phyloP scores from a whole-genome alignment of 148 eudicot species.

The Rhododendron molle region DNA sequence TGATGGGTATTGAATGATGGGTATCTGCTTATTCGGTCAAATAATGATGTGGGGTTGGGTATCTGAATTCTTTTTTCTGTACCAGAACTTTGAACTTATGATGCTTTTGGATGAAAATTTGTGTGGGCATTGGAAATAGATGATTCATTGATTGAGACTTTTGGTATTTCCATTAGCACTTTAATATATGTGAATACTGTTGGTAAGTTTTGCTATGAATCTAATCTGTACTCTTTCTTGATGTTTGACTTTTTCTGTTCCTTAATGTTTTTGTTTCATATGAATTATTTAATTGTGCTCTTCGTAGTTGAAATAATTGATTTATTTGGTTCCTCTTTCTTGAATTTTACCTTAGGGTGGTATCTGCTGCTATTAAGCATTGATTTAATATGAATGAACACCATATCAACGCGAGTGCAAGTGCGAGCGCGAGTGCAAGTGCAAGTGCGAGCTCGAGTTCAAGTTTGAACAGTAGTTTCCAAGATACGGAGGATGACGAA shows the following conservation, averaged over 20 bases:
- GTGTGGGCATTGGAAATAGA: background rate
- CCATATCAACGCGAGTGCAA: constrained; percentile 37
- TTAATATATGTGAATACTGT: background rate
- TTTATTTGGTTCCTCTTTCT: background rate
- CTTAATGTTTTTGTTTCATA: background rate
- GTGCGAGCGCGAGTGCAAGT: constrained; percentile 37
- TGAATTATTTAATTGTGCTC: background rate
- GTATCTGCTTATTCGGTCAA: background rate
- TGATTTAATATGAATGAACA: constrained; percentile 31
- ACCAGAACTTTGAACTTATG: background rate
- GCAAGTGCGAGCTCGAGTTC: constrained; percentile 60
- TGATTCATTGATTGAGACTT: background rate
- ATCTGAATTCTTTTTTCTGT: background rate
- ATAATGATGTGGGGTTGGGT: background rate
- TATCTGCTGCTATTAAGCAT: background rate
- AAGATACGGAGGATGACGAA: constrained; percentile 66
- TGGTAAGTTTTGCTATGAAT: background rate
- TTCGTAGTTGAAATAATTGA: constrained; percentile 1
- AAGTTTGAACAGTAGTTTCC: constrained; percentile 51
- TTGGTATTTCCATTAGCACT: background rate
- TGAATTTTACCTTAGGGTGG: background rate
- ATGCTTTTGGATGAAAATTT: background rate
- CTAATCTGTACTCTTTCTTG: background rate
- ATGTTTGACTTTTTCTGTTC: background rate
- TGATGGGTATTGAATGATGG: background rate